Percentiles rank a stretch among this genome's conserved stretches.
Evolutionary conservation across 306 rosid genomes (phyloP).

Genomic region (Lotus japonicus): DNA sequence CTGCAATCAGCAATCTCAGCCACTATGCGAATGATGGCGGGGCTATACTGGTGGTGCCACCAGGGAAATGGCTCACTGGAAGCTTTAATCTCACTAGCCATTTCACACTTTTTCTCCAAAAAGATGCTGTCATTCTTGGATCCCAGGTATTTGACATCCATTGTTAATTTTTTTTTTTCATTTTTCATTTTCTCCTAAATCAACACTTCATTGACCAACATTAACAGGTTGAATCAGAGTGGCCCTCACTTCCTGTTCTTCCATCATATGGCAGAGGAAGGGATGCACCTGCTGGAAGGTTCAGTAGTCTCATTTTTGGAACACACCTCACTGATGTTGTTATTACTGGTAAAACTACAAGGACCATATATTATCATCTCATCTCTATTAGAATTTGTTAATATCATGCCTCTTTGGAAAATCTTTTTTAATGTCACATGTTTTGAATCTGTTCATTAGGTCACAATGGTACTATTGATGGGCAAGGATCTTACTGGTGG

Average conservation of each 20-base stretch:
- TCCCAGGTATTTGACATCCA: constrained; percentile 42
- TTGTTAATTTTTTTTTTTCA: no score
- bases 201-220: not conserved
- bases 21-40: constrained; percentile 53
- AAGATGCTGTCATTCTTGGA: constrained; percentile 52
- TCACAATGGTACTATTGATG: constrained; percentile 66
- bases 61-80: constrained; percentile 77
- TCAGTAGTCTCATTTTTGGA: constrained; percentile 61
- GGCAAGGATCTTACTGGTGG: constrained; percentile 74
- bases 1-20: constrained; percentile 48
- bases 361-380: no score
- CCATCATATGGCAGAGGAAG: constrained; percentile 76
- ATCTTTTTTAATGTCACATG: not conserved
- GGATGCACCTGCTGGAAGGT: constrained; percentile 55
- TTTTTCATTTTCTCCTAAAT: no score
- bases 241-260: constrained; percentile 37
- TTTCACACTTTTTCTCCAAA: constrained; percentile 67
- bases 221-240: constrained; percentile 53
- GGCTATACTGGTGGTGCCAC: constrained; percentile 53
- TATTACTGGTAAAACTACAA: constrained; percentile 50
- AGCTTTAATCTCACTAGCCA: constrained; percentile 81
- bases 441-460: constrained; percentile 29
- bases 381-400: not conserved
- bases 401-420: not conserved
- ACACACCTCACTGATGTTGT: constrained; percentile 72